Evolutionary conservation across 352 stramenopile genomes (phyloP).

Genomic region (Pythium scleroteichum): DNA sequence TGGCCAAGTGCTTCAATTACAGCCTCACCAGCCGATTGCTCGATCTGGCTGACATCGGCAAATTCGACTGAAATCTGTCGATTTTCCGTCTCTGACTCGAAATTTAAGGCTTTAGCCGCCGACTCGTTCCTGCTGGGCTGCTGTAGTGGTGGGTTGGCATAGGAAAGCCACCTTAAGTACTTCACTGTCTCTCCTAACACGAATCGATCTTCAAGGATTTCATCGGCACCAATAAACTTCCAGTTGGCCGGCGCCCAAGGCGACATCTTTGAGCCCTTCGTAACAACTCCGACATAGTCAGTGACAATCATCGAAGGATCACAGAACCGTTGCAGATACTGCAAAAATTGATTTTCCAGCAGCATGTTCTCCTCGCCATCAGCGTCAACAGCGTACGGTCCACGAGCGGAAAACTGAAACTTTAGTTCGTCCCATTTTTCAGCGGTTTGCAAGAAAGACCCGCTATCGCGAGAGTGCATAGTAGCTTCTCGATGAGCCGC

Average conservation of each 20-base stretch:
- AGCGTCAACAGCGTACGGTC: not conserved
- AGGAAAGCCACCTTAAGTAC: slow-evolving; percentile 50
- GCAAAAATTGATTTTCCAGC: slow-evolving; percentile 37
- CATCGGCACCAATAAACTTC: slow-evolving; percentile 48
- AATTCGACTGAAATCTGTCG: not conserved
- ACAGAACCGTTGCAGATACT: slow-evolving; percentile 48
- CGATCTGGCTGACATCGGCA: not conserved
- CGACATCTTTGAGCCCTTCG: slow-evolving; percentile 23
- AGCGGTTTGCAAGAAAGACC: slow-evolving; percentile 38
- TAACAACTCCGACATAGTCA: slow-evolving; percentile 29
- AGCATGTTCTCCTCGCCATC: slow-evolving; percentile 1
- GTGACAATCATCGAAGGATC: slow-evolving; percentile 7
- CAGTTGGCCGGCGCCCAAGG: slow-evolving; percentile 36
- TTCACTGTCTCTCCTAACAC: slow-evolving; percentile 65
- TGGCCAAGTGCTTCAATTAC: slow-evolving; percentile 16
- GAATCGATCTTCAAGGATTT: slow-evolving; percentile 47
- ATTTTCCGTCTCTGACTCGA: too few species aligned
- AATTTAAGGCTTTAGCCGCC: too few species aligned
- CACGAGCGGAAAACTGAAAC: slow-evolving; percentile 38
- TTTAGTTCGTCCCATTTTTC: slow-evolving; percentile 62
- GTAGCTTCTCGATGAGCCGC: slow-evolving; percentile 53
- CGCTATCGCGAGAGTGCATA: slow-evolving; percentile 34
- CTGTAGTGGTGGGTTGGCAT: not conserved
- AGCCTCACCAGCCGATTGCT: slow-evolving; percentile 3
- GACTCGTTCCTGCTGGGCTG: not conserved